Evolutionary conservation across 2,329 filamentous ascomycete genomes (phyloP).

Genomic region (Curvularia spicifera): DNA sequence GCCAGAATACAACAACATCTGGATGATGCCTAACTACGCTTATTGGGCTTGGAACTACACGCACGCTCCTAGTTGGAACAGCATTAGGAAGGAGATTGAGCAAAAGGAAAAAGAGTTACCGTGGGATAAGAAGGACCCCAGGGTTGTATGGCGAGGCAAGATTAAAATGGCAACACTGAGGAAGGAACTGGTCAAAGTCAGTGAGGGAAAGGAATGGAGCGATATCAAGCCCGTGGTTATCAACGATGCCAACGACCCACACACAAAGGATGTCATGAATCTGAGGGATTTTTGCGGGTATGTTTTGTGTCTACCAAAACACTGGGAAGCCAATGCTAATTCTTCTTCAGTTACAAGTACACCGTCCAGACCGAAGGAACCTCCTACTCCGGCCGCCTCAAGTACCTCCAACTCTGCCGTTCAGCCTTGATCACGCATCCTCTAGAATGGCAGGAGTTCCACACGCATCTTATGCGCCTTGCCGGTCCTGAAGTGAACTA

Average conservation of each 20-base stretch:
- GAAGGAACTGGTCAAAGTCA: conserved; percentile 38
- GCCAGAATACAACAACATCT: conserved; percentile 39
- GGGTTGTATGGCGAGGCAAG: conserved; percentile 44
- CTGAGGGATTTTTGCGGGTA: conserved; percentile 43
- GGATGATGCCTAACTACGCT: conserved; percentile 47
- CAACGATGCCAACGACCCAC: conserved; percentile 38
- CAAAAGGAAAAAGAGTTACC: conserved; percentile 30
- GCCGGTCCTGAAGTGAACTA: conserved; percentile 42
- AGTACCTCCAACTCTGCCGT: conserved; percentile 60
- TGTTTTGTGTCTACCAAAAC: conserved; percentile 1
- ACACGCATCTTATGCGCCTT: conserved; percentile 43
- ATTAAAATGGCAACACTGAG: conserved; percentile 43
- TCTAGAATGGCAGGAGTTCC: conserved; percentile 45
- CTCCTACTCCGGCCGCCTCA: conserved; percentile 61
- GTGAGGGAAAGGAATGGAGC: conserved; percentile 40
- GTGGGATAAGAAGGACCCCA: conserved; percentile 40
- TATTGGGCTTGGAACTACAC: conserved; percentile 48
- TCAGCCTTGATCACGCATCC: conserved; percentile 44
- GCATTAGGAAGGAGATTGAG: conserved; percentile 38
- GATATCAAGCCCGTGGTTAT: conserved; percentile 46
- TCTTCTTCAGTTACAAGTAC: conserved; percentile 56
- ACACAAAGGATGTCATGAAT: conserved; percentile 46
- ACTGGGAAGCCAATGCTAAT: conserved; percentile 5
- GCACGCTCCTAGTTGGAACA: conserved; percentile 45
- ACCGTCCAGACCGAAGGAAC: conserved; percentile 61